Evolutionary conservation across 2,329 filamentous ascomycete genomes (phyloP).

Genomic region (Apiospora sp.): DNA sequence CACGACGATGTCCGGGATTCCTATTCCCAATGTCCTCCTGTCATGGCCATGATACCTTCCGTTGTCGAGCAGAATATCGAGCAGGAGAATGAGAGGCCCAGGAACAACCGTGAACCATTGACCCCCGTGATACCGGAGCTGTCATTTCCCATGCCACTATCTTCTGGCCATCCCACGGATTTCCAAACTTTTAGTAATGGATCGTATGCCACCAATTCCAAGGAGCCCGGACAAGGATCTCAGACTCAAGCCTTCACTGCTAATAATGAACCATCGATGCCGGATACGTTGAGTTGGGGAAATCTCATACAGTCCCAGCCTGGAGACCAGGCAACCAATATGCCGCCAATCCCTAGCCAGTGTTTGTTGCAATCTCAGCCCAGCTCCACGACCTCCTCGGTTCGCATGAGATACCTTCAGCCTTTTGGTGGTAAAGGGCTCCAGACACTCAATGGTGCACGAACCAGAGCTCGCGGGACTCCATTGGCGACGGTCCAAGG

Average conservation of each 20-base stretch:
- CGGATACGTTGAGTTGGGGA: slow-evolving; percentile 64
- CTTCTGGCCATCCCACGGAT: slow-evolving; percentile 51
- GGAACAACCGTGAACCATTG: slow-evolving; percentile 56
- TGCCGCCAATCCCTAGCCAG: slow-evolving; percentile 59
- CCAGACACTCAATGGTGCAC: slow-evolving; percentile 57
- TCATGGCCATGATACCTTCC: slow-evolving; percentile 36
- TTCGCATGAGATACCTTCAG: slow-evolving; percentile 57
- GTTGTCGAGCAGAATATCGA: slow-evolving; percentile 34
- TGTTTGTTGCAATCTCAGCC: slow-evolving; percentile 60
- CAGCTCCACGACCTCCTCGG: slow-evolving; percentile 60
- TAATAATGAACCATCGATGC: slow-evolving; percentile 53
- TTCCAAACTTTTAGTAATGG: slow-evolving; percentile 47
- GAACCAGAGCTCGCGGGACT: slow-evolving; percentile 43
- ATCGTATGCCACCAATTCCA: slow-evolving; percentile 46
- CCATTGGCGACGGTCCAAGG: slow-evolving; percentile 42
- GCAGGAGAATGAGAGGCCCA: slow-evolving; percentile 63
- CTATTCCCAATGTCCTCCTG: slow-evolving; percentile 28
- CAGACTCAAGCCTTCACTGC: slow-evolving; percentile 39
- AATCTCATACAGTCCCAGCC: slow-evolving; percentile 51
- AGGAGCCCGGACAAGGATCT: slow-evolving; percentile 37
- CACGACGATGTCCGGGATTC: slow-evolving; percentile 57
- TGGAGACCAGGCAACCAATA: slow-evolving; percentile 38
- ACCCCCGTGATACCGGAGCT: slow-evolving; percentile 58
- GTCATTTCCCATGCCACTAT: slow-evolving; percentile 49
- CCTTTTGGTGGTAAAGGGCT: slow-evolving; percentile 65